phyloP scores from a whole-genome alignment of 495 filamentous ascomycete genomes.

The Neurospora tetrasperma region DNA sequence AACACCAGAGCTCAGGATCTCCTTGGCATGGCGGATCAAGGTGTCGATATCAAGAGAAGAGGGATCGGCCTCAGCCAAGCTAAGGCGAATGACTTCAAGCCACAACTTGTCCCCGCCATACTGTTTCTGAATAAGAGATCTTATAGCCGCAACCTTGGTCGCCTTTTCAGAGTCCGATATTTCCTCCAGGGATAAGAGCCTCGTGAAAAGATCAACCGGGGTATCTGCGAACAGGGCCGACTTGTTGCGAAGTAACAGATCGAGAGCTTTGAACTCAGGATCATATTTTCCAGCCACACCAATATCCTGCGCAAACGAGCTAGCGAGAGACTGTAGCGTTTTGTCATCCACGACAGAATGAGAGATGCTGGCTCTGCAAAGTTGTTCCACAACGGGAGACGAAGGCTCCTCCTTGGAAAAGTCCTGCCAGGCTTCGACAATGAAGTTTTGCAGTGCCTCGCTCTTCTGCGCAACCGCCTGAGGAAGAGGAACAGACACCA shows the following conservation, averaged over 20 bases:
- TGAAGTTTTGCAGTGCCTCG: slow-evolving; percentile 30
- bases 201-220: slow-evolving; percentile 33
- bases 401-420: slow-evolving; percentile 14
- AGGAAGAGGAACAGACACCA: slow-evolving; percentile 29
- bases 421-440: slow-evolving; percentile 24
- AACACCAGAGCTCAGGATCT: slow-evolving; percentile 12
- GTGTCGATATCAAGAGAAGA: slow-evolving; percentile 36
- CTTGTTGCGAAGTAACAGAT: slow-evolving; percentile 26
- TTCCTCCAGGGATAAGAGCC: slow-evolving; percentile 36
- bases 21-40: slow-evolving; percentile 31
- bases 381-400: slow-evolving; percentile 16
- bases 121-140: slow-evolving; percentile 23
- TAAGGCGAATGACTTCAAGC: slow-evolving; percentile 29
- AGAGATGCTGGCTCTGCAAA: slow-evolving; percentile 32
- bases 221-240: slow-evolving; percentile 23
- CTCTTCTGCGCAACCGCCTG: slow-evolving; percentile 16
- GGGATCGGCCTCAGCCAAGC: slow-evolving; percentile 28
- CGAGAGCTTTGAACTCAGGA: slow-evolving; percentile 26
- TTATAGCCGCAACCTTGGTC: slow-evolving; percentile 22
- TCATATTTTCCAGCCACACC: slow-evolving; percentile 5
- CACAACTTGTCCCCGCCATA: slow-evolving; percentile 21
- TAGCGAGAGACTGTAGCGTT: slow-evolving; percentile 17
- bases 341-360: slow-evolving; percentile 21
- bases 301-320: slow-evolving; percentile 19
- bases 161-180: slow-evolving; percentile 28